Base-by-base conservation (phyloP, 139 green algal species). In the Diplosphaera chodatii region DNA sequence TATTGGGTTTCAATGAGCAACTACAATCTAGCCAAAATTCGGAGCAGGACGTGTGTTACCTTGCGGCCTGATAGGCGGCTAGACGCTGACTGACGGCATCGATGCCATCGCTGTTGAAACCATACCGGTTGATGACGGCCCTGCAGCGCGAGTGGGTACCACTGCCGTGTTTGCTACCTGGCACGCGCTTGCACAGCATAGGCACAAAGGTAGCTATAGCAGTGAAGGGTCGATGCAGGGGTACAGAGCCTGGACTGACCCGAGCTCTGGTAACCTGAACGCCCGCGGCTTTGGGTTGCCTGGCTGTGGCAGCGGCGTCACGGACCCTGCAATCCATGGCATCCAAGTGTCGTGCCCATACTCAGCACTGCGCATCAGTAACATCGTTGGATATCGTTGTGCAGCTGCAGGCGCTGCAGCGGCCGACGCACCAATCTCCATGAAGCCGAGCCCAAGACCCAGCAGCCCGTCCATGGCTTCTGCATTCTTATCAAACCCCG, bases 401-500 rank as follows among this genome's bases (percentile, higher is more conserved):
- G n/a, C n/a, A n/a, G n/a, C n/a, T n/a, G n/a, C n/a, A n/a, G n/a
- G n/a, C n/a, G n/a, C n/a, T n/a, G n/a, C n/a, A n/a, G n/a, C n/a
- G n/a, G n/a, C n/a, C 3, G 27, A 62, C 86, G 73, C 40, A 89
- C 89, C 92, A 5, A 96, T 84, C 82, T 97, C 92, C 25, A 97
- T 85, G 76, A 98, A 97, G 0, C 93, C 95, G 82, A 98, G 96
- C 1, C 95, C 94, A 40, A 98, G 77, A 1, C 77, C 83, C 64
- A 98, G 70, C 30, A 98, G 65, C 3, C 80, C 78, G 29, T 93
- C 83, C 15, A 96, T 74, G 1, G 84, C 85, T 66, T 97, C 86
- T 22, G 88, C 94, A 77, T 96, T 82, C 84, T 99, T 99, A 87
- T 99, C 95, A 81, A 99, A 99, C 0, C 95, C 95, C 33, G 95